Evolutionary conservation across 345 rosid genomes (phyloP).

Genomic region (Gossypium thurberi): DNA sequence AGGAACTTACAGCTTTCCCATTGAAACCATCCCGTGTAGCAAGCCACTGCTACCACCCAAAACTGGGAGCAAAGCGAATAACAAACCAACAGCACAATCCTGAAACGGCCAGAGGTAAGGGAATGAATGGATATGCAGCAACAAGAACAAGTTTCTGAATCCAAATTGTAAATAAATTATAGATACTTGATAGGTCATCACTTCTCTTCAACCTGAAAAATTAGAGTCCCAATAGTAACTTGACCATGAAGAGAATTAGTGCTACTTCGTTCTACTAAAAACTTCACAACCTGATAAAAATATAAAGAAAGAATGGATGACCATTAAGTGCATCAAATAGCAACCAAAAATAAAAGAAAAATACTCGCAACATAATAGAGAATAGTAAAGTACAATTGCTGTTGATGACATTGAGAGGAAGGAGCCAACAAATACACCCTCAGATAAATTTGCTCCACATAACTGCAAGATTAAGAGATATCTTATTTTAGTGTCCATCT

Average conservation of each 20-base stretch:
- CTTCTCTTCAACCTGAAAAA: conserved; percentile 67
- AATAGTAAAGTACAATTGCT: conserved; percentile 66
- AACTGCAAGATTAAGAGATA: conserved; percentile 45
- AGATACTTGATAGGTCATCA: conserved; percentile 1
- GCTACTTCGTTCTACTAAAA: conserved; percentile 69
- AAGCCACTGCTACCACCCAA: conserved; percentile 92
- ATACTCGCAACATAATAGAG: conserved; percentile 4
- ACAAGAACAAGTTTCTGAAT: conserved; percentile 8
- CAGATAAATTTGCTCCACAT: conserved; percentile 93
- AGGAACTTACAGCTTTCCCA: conserved; percentile 86
- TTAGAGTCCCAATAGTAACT: conserved; percentile 93
- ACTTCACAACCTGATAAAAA: conserved; percentile 74
- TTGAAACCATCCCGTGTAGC: conserved; percentile 74
- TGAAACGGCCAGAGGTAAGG: conserved; percentile 27
- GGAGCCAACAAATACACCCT: conserved; percentile 90
- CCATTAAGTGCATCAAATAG: conserved; percentile 3
- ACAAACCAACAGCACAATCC: conserved; percentile 96
- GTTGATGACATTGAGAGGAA: conserved; percentile 98
- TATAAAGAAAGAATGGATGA: conserved; percentile 19
- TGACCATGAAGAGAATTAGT: conserved; percentile 87
- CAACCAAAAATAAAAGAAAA: conserved; percentile 5
- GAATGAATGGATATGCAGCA: conserved; percentile 16
- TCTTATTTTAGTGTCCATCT: conserved; percentile 17
- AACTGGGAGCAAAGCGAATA: conserved; percentile 93
- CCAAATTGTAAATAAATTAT: conserved; percentile 5